Conservation (phyloP, 768 basidiomycete species). For the Strobilomyces echinocephalus region DNA sequence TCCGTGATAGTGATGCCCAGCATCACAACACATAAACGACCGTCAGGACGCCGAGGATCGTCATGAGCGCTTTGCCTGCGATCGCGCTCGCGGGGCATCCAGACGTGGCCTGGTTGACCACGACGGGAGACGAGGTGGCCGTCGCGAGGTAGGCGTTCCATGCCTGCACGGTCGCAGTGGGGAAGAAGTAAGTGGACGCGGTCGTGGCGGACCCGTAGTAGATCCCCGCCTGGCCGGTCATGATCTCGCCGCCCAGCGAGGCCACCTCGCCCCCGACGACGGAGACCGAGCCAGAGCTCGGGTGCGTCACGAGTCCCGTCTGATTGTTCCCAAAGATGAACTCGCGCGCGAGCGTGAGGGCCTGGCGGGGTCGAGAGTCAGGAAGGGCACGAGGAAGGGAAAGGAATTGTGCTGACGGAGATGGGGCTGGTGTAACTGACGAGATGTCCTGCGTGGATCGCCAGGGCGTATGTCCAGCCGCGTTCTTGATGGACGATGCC, state of each 20-base stretch:
- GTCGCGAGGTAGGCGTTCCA: constrained; percentile 51
- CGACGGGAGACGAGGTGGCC: constrained; percentile 19
- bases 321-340: constrained; percentile 61
- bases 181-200: constrained; percentile 50
- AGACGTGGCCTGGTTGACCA: background rate
- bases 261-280: constrained; percentile 51
- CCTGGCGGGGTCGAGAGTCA: constrained; percentile 33
- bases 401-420: constrained; percentile 38
- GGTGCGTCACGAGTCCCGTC: constrained; percentile 49
- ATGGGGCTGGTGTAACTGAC: constrained; percentile 34
- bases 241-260: constrained; percentile 39
- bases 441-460: constrained; percentile 38
- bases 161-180: constrained; percentile 50
- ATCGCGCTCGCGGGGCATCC: background rate
- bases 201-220: constrained; percentile 49
- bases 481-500: constrained; percentile 76
- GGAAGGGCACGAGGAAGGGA: background rate
- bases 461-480: constrained; percentile 45
- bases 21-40: background rate
- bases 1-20: background rate
- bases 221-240: constrained; percentile 55
- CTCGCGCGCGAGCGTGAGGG: constrained; percentile 56
- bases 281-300: constrained; percentile 16
- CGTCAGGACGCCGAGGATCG: background rate
- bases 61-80: background rate